phyloP scores from a whole-genome alignment of 108 stramenopile species.

The Fragilaria radians region DNA sequence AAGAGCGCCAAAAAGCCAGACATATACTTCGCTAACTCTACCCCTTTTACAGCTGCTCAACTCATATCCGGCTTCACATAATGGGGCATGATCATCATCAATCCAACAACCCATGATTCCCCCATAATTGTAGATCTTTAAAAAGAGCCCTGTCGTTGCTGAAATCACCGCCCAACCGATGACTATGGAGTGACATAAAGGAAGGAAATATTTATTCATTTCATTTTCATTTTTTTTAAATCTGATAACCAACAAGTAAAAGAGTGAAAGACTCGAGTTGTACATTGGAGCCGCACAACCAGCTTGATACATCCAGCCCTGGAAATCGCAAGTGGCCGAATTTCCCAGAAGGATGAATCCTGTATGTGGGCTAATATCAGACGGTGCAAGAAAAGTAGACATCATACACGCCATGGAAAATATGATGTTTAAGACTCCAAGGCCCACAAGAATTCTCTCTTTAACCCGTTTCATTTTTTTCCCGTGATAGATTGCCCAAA shows the following conservation, averaged over 20 bases:
- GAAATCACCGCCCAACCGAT: background rate
- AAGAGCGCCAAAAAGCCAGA: background rate
- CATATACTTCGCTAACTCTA: background rate
- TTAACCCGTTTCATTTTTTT: background rate
- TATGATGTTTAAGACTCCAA: background rate
- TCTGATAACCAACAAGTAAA: constrained; percentile 34
- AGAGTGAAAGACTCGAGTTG: constrained; percentile 24
- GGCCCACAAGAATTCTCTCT: background rate
- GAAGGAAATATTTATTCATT: background rate
- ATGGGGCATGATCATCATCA: background rate
- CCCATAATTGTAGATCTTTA: background rate
- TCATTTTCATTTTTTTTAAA: constrained; percentile 20
- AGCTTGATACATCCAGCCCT: constrained; percentile 39
- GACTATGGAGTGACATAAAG: background rate
- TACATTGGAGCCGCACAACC: constrained; percentile 18
- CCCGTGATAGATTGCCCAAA: background rate
- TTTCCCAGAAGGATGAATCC: constrained; percentile 12
- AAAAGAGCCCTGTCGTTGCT: background rate
- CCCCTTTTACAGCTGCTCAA: background rate
- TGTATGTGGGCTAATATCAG: background rate
- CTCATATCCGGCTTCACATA: background rate
- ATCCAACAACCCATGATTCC: background rate
- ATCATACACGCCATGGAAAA: background rate
- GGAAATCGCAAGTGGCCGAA: constrained; percentile 15
- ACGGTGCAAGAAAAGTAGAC: background rate